phyloP scores from a whole-genome alignment of 257 asterid species.

The Plantago elongata region DNA sequence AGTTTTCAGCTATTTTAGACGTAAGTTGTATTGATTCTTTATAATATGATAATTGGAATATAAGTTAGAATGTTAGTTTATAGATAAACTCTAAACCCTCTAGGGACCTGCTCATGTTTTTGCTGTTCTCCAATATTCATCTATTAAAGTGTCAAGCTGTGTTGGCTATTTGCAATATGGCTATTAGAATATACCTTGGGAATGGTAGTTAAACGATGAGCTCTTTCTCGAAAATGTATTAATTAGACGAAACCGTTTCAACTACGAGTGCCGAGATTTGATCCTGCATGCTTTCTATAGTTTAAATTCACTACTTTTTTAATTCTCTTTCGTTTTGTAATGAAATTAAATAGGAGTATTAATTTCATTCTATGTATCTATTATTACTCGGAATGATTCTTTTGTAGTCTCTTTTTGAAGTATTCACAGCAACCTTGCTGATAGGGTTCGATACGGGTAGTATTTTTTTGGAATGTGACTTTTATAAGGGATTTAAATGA shows the following conservation, averaged over 20 bases:
- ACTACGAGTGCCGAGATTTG: neutral
- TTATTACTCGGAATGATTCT: no score
- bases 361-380: no score
- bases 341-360: neutral
- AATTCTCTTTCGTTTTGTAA: neutral
- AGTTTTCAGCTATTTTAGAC: neutral
- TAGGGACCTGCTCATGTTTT: neutral
- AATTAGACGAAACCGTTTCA: neutral
- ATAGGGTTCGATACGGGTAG: no score
- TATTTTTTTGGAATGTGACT: no score
- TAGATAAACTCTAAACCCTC: neutral
- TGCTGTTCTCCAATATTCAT: slow-evolving; percentile 4
- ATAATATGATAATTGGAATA: neutral
- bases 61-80: neutral
- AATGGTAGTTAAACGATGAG: neutral
- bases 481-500: no score
- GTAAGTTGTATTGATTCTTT: no score
- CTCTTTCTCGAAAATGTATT: neutral
- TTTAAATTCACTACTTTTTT: neutral
- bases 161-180: neutral
- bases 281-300: neutral
- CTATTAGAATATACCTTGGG: neutral
- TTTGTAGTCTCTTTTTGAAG: no score
- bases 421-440: no score
- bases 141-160: neutral